phyloP scores from a whole-genome alignment of 192 early-diverging fungal genomes.

The Coemansia aciculifera region DNA sequence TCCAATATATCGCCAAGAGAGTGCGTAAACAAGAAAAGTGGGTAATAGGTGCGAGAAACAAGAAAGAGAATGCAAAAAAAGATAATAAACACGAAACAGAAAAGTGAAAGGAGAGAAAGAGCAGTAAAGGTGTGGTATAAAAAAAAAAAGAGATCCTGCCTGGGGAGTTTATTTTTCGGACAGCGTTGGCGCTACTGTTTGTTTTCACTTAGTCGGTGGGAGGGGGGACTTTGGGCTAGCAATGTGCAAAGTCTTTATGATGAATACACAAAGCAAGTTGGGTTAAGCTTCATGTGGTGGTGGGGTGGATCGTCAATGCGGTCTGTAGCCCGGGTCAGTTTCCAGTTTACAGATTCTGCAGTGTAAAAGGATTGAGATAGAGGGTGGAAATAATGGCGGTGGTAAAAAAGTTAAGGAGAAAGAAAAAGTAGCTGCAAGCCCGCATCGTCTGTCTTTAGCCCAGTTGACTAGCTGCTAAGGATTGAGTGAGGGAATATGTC shows the following conservation, averaged over 20 bases:
- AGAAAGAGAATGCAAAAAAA: slow-evolving; percentile 7
- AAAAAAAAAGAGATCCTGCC: background rate
- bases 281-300: background rate
- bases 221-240: background rate
- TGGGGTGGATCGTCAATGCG: slow-evolving; percentile 8
- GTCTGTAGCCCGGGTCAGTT: slow-evolving; percentile 6
- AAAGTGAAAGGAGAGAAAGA: background rate
- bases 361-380: background rate
- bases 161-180: background rate
- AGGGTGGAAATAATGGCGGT: background rate
- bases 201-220: background rate
- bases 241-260: background rate
- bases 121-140: slow-evolving; percentile 1
- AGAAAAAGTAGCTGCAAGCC: background rate
- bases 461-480: background rate
- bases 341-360: background rate
- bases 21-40: background rate
- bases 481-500: background rate
- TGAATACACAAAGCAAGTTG: background rate
- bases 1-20: background rate
- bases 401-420: background rate
- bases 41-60: background rate
- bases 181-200: slow-evolving; percentile 35
- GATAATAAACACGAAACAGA: slow-evolving; percentile 7
- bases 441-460: background rate